Evolutionary conservation across 805 yeast species (phyloP).

Genomic region (Scheffersomyces spartinae): DNA sequence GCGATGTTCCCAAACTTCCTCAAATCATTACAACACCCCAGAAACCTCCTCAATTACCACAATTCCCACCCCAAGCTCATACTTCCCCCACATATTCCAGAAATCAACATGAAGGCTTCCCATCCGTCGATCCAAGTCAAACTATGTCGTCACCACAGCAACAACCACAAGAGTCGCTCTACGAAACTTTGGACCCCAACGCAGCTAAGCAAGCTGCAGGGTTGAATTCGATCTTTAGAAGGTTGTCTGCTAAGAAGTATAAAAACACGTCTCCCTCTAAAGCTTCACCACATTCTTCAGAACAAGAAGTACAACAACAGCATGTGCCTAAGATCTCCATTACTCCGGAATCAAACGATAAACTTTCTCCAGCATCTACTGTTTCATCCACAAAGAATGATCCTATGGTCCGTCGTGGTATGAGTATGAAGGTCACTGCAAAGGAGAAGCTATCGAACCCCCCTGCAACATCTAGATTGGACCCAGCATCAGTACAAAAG

Average conservation of each 20-base stretch:
- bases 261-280: conserved; percentile 7
- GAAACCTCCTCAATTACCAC: conserved; percentile 2
- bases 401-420: conserved; percentile 46
- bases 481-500: conserved; percentile 7
- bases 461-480: conserved; percentile 8
- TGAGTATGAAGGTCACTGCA: conserved; percentile 49
- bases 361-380: conserved; percentile 6
- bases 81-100: conserved; percentile 15
- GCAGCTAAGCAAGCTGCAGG: conserved; percentile 15
- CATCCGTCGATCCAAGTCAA: too few species aligned
- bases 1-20: too few species aligned
- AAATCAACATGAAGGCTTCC: too few species aligned
- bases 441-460: conserved; percentile 32
- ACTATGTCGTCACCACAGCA: too few species aligned
- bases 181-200: conserved; percentile 24
- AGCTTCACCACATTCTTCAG: conserved; percentile 3
- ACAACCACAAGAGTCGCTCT: conserved; percentile 12
- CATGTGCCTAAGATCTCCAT: conserved; percentile 6
- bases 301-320: conserved; percentile 2
- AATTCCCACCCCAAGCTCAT: conserved; percentile 29
- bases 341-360: conserved; percentile 3
- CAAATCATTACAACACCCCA: too few species aligned
- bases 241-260: conserved; percentile 22
- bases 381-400: conserved; percentile 15
- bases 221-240: conserved; percentile 25